Evolutionary conservation across 257 asterid genomes (phyloP).

Genomic region (Rubia yunnanensis): DNA sequence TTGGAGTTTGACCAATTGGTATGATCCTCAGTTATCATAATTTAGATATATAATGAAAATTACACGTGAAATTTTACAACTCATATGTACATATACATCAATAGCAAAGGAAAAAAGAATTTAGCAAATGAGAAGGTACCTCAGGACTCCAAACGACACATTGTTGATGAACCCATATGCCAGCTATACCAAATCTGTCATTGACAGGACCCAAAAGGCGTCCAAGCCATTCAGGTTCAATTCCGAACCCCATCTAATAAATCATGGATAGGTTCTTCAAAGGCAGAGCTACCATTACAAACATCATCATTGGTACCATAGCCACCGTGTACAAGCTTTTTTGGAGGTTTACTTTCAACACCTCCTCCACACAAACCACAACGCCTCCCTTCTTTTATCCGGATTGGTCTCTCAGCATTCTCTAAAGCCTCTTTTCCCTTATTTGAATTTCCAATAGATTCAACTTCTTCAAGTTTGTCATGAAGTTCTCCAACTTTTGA

Average conservation of each 20-base stretch:
- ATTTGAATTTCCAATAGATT: constrained; percentile 22
- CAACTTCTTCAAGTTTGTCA: constrained; percentile 35
- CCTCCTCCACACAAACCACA: constrained; percentile 99
- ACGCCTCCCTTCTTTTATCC: constrained; percentile 67
- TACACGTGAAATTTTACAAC: background rate
- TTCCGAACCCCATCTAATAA: constrained; percentile 96
- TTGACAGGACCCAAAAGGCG: constrained; percentile 93
- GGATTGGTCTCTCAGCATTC: constrained; percentile 33
- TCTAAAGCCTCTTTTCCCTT: constrained; percentile 21
- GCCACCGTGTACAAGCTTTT: constrained; percentile 51
- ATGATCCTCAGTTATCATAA: background rate
- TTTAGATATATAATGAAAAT: background rate
- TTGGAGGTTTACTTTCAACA: constrained; percentile 89
- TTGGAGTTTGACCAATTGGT: background rate
- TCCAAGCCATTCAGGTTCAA: constrained; percentile 93
- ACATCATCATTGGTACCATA: constrained; percentile 71
- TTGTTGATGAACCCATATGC: constrained; percentile 98
- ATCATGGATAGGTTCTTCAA: constrained; percentile 86
- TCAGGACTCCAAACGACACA: constrained; percentile 99
- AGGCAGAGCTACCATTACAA: constrained; percentile 74
- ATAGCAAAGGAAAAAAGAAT: constrained; percentile 1
- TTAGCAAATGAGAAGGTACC: constrained; percentile 33
- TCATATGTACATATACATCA: background rate
- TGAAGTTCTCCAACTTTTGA: constrained; percentile 25
- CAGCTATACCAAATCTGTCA: constrained; percentile 93